These are phyloP conservation scores for Tephrocybe sp. DNA, from an alignment of 768 basidiomycete species.

Conservation along the genomic window DNA sequence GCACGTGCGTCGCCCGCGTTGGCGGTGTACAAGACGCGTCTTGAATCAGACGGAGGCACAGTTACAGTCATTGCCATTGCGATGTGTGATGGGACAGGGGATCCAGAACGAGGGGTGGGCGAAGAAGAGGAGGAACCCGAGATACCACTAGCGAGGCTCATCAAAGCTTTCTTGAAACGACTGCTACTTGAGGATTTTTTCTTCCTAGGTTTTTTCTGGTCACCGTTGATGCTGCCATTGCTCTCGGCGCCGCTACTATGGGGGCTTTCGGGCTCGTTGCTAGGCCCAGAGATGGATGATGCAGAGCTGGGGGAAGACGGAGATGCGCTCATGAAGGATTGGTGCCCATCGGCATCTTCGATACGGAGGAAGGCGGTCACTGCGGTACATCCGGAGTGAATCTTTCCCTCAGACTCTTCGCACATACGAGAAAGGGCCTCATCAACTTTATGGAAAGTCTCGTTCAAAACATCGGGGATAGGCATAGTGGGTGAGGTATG, in stretches of 20 bases:
- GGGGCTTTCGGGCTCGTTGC: slow-evolving; percentile 33
- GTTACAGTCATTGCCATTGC: slow-evolving; percentile 28
- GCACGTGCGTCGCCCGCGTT: slow-evolving; percentile 97
- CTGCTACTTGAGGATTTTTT: slow-evolving; percentile 42
- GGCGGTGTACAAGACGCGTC: slow-evolving; percentile 88
- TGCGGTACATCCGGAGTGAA: slow-evolving; percentile 95
- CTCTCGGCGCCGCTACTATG: slow-evolving; percentile 46
- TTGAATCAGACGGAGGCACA: slow-evolving; percentile 48
- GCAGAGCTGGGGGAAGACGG: slow-evolving; percentile 28
- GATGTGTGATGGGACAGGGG: slow-evolving; percentile 25
- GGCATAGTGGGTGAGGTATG: slow-evolving; percentile 51
- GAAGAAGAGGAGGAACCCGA: slow-evolving; percentile 30
- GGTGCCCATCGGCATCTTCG: slow-evolving; percentile 75
- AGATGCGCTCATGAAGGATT: slow-evolving; percentile 53
- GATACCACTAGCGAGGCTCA: slow-evolving; percentile 41
- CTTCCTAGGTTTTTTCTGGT: slow-evolving; percentile 27
- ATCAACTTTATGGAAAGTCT: slow-evolving; percentile 94
- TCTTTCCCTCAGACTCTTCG: slow-evolving; percentile 85
- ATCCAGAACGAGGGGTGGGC: slow-evolving; percentile 31
- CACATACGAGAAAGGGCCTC: slow-evolving; percentile 77
- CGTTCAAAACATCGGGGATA: slow-evolving; percentile 88
- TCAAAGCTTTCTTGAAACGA: slow-evolving; percentile 55
- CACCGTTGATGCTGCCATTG: slow-evolving; percentile 27
- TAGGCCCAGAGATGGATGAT: slow-evolving; percentile 31
- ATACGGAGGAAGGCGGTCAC: slow-evolving; percentile 94